phyloP scores from a whole-genome alignment of 495 filamentous ascomycete species.

The Aspergillus affinis region DNA sequence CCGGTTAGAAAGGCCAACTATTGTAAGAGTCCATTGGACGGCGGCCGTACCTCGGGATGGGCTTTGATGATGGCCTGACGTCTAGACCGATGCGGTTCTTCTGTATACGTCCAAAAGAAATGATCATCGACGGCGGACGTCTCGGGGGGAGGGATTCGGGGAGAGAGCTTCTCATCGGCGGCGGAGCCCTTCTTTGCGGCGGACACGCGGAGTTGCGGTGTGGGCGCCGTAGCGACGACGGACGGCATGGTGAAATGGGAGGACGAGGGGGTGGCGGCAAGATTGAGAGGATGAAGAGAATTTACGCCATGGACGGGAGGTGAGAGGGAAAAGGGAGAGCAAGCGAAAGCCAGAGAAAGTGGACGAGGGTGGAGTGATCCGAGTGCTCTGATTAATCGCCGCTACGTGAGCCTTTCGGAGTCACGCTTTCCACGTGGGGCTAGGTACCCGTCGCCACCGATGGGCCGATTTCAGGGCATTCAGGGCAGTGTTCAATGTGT shows the following conservation, averaged over 20 bases:
- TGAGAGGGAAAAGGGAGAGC: constrained; percentile 16
- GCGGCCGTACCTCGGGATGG: constrained; percentile 77
- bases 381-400: constrained; percentile 15
- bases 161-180: constrained; percentile 21
- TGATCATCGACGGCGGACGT: constrained; percentile 45
- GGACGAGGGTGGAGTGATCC: constrained; percentile 19
- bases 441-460: constrained; percentile 22
- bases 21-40: neutral
- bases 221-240: constrained; percentile 30
- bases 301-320: constrained; percentile 26
- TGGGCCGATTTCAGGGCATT: constrained; percentile 4
- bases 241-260: constrained; percentile 30
- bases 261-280: constrained; percentile 7
- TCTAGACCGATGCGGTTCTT: constrained; percentile 93
- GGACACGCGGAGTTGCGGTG: constrained; percentile 42
- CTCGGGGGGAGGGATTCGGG: constrained; percentile 36
- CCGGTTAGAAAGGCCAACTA: neutral
- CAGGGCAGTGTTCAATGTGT: too few relatives aligned
- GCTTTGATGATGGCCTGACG: constrained; percentile 96
- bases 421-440: constrained; percentile 42
- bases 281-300: neutral
- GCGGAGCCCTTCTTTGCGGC: constrained; percentile 28
- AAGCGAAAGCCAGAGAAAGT: constrained; percentile 10
- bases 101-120: constrained; percentile 95
- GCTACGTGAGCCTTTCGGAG: constrained; percentile 21